Percentiles rank a stretch among this genome's conserved stretches.
phyloP scores from a whole-genome alignment of 169 alveolate genomes.

The Cyclospora cayetanensis region DNA sequence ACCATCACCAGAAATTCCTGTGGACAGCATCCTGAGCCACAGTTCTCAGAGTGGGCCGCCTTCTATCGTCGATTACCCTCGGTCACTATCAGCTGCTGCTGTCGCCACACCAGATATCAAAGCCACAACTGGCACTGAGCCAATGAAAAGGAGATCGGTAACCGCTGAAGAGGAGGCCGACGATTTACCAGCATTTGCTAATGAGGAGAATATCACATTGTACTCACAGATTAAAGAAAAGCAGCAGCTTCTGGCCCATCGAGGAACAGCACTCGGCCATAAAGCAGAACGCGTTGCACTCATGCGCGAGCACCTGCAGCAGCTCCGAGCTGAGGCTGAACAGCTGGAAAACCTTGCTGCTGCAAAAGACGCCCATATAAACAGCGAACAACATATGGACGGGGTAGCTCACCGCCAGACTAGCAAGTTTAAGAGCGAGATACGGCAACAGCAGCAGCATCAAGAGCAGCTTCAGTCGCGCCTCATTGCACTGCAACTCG shows the following conservation, averaged over 20 bases:
- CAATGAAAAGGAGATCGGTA: neutral
- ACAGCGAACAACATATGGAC: conserved; percentile 91
- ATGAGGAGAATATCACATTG: conserved; percentile 38
- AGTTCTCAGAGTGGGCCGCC: neutral
- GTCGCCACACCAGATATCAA: neutral
- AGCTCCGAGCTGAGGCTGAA: conserved; percentile 89
- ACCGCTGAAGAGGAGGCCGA: conserved; percentile 37
- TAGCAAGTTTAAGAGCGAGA: conserved; percentile 86
- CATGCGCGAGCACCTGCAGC: conserved; percentile 57
- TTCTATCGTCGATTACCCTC: neutral
- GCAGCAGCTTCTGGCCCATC: neutral
- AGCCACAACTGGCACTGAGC: neutral
- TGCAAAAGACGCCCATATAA: conserved; percentile 88
- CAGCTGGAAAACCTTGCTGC: conserved; percentile 89
- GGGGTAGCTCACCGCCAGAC: conserved; percentile 85
- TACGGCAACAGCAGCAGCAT: conserved; percentile 82
- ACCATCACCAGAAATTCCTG: neutral
- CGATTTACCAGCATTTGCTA: conserved; percentile 67
- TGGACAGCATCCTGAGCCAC: neutral
- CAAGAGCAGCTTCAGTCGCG: conserved; percentile 78
- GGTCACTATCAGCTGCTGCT: neutral
- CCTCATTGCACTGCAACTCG: conserved; percentile 86
- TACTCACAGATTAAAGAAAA: conserved; percentile 4
- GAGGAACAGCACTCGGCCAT: conserved; percentile 35
- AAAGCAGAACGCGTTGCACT: conserved; percentile 53